These are phyloP conservation scores for Aethionema arabicum DNA, from an alignment of 345 rosid genomes.

Conservation along the genomic window DNA sequence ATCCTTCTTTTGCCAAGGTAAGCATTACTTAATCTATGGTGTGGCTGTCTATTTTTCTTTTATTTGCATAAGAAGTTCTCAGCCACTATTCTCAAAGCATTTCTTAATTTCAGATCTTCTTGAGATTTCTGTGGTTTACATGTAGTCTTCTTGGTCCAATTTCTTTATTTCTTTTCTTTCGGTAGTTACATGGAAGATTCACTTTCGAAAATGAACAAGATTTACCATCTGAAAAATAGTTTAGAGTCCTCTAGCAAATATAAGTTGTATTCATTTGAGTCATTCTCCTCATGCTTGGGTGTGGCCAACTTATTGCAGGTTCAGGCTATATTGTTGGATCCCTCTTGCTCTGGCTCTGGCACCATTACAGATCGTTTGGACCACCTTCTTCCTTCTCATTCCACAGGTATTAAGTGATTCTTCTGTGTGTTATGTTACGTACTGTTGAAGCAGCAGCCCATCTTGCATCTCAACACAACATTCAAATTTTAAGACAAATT, in stretches of 20 bases:
- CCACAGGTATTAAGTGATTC: constrained; percentile 37
- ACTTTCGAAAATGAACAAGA: constrained; percentile 13
- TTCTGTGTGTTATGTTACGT: constrained; percentile 15
- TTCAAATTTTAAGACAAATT: constrained; percentile 6
- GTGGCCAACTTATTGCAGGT: constrained; percentile 45
- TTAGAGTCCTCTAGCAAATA: not conserved
- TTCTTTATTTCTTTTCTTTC: constrained; percentile 5
- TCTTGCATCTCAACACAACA: not conserved
- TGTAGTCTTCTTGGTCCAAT: not conserved
- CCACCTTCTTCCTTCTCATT: constrained; percentile 83
- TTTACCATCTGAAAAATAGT: constrained; percentile 2
- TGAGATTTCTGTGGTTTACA: constrained; percentile 16
- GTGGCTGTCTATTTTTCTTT: constrained; percentile 2
- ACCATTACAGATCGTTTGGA: constrained; percentile 78
- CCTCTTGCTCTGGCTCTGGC: constrained; percentile 97
- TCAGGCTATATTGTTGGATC: constrained; percentile 83
- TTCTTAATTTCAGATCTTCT: constrained; percentile 1
- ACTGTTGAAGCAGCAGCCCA: not conserved
- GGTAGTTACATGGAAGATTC: not conserved
- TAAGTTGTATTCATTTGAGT: constrained; percentile 18
- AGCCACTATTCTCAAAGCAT: not conserved
- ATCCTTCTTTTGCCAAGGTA: constrained; percentile 63
- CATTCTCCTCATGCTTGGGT: not conserved
- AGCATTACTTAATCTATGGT: constrained; percentile 7
- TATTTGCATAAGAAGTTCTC: not conserved